These are phyloP conservation scores for Globisporangium parvum DNA, from an alignment of 352 stramenopile genomes.

Conservation along the genomic window DNA sequence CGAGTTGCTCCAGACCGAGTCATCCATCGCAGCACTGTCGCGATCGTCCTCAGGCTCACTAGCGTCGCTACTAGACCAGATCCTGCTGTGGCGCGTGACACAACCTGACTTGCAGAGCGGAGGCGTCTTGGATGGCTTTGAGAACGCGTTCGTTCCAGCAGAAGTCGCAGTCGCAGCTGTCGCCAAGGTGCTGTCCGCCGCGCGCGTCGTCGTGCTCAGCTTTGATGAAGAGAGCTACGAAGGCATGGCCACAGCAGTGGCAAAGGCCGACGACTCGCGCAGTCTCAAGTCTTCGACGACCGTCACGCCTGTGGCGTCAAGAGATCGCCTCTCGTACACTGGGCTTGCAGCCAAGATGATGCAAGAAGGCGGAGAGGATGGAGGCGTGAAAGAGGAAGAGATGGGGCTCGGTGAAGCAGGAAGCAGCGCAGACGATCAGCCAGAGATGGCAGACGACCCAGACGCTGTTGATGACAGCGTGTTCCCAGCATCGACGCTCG, in stretches of 20 bases:
- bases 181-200: constrained; percentile 23
- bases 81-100: constrained; percentile 56
- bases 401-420: background rate
- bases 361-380: constrained; percentile 3
- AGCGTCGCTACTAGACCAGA: constrained; percentile 38
- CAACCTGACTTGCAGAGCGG: constrained; percentile 60
- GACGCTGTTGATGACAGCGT: background rate
- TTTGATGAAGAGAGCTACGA: constrained; percentile 77
- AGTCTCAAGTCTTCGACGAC: background rate
- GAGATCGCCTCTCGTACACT: constrained; percentile 1
- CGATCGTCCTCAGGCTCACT: constrained; percentile 12
- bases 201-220: constrained; percentile 49
- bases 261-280: constrained; percentile 11
- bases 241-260: constrained; percentile 16
- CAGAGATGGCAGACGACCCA: background rate
- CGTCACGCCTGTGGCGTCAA: constrained; percentile 6
- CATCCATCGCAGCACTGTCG: background rate
- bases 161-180: constrained; percentile 36
- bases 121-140: constrained; percentile 69
- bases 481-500: background rate
- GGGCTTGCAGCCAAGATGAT: constrained; percentile 6
- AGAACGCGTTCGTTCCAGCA: constrained; percentile 44
- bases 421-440: background rate
- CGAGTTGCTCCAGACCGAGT: background rate
- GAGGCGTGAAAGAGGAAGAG: background rate